Conservation (phyloP, 2,329 filamentous ascomycete species). For the Dactylellina cionopaga region DNA sequence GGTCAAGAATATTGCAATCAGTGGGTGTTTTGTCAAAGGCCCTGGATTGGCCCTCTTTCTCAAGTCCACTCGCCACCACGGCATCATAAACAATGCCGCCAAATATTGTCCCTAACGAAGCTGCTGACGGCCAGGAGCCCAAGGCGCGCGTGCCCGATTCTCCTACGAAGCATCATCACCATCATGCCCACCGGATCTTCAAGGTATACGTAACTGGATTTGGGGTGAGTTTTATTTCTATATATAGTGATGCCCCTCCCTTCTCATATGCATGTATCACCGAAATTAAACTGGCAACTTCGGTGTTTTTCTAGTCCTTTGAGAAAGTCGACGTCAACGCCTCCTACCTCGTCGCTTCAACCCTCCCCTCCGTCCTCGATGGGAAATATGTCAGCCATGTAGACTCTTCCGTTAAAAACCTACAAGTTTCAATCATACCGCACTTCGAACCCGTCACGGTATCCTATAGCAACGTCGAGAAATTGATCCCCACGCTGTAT, state of each 20-base stretch:
- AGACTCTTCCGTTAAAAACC: conserved; percentile 8
- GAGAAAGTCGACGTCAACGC: conserved; percentile 28
- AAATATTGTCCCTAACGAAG: background rate
- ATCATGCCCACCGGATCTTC: conserved; percentile 39
- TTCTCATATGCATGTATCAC: background rate
- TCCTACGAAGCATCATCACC: conserved; percentile 20
- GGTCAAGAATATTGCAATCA: no score
- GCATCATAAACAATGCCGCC: conserved; percentile 24
- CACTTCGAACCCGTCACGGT: conserved; percentile 34
- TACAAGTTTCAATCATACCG: conserved; percentile 39
- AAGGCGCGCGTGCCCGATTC: background rate
- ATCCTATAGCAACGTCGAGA: conserved; percentile 20
- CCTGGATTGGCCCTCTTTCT: no score
- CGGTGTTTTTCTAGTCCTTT: conserved; percentile 11
- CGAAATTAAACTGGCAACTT: background rate
- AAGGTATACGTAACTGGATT: conserved; percentile 50
- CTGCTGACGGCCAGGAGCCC: background rate
- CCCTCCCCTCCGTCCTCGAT: conserved; percentile 28
- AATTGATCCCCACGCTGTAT: conserved; percentile 39
- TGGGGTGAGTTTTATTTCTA: conserved; percentile 14
- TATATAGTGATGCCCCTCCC: background rate
- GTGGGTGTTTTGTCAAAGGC: no score
- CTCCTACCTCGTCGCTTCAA: conserved; percentile 40
- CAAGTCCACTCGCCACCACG: conserved; percentile 13
- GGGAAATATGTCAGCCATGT: conserved; percentile 43